A percentile compares a stretch with the other conserved stretches of the same genome.
phyloP scores from a whole-genome alignment of 2,329 filamentous ascomycete genomes.

The Fusarium virguliforme region DNA sequence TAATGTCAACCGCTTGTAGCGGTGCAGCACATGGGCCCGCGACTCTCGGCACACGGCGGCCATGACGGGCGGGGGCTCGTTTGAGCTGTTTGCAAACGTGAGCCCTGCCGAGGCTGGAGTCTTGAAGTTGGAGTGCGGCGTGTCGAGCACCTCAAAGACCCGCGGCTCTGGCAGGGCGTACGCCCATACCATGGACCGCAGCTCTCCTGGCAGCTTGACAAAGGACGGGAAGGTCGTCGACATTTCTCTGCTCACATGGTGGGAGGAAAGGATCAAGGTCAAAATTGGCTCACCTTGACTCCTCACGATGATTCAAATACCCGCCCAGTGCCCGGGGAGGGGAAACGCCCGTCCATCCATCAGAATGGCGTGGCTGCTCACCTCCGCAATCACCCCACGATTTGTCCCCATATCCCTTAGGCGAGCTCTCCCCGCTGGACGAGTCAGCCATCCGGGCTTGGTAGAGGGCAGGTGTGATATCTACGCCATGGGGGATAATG shows the following conservation, averaged over 20 bases:
- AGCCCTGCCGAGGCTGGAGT: constrained; percentile 38
- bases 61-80: constrained; percentile 34
- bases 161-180: constrained; percentile 40
- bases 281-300: constrained; percentile 2
- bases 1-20: constrained; percentile 33
- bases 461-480: constrained; percentile 24
- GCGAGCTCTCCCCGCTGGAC: constrained; percentile 25
- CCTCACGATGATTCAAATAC: constrained; percentile 13
- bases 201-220: constrained; percentile 36
- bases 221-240: constrained; percentile 35
- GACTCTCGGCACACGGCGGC: constrained; percentile 36
- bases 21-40: constrained; percentile 31
- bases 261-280: constrained; percentile 3
- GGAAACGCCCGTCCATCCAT: constrained; percentile 12
- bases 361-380: constrained; percentile 23
- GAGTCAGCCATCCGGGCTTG: constrained; percentile 26
- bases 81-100: constrained; percentile 41
- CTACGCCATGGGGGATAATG: constrained; percentile 14
- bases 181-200: constrained; percentile 43
- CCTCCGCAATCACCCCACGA: constrained; percentile 43
- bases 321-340: constrained; percentile 14
- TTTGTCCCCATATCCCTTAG: constrained; percentile 24
- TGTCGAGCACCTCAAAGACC: constrained; percentile 45
- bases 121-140: constrained; percentile 39
- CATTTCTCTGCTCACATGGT: constrained; percentile 11